Evolutionary conservation across 208 protist genomes (phyloP).

Genomic region (Wallacemonas sp.): DNA sequence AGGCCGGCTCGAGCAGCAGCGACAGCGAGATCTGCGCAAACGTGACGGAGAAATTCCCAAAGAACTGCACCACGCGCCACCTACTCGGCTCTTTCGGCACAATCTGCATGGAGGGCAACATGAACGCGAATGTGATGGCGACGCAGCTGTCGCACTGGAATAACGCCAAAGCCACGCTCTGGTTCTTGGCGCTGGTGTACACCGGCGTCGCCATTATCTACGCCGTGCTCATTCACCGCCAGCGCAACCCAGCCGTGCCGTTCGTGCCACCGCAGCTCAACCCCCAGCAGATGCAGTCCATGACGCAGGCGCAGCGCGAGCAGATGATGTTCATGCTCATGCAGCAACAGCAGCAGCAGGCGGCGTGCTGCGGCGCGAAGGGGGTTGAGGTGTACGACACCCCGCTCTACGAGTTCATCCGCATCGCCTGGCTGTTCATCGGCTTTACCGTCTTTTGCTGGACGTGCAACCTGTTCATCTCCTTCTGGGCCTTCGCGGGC

Average conservation of each 20-base stretch:
- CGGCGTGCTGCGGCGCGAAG: conserved; percentile 23
- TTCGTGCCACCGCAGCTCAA: not conserved
- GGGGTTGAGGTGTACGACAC: conserved; percentile 79
- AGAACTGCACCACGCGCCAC: conserved; percentile 24
- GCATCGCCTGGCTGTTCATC: conserved; percentile 75
- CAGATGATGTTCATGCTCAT: conserved; percentile 17
- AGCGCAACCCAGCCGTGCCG: conserved; percentile 21
- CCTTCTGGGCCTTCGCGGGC: conserved; percentile 52
- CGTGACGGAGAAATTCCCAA: not conserved
- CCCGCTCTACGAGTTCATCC: conserved; percentile 81
- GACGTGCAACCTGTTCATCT: conserved; percentile 50
- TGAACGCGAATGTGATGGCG: conserved; percentile 61
- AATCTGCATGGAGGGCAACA: conserved; percentile 62
- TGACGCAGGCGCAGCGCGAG: conserved; percentile 13
- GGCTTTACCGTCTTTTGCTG: conserved; percentile 65
- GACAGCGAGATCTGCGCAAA: not conserved
- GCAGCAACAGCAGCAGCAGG: conserved; percentile 20
- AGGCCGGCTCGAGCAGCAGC: not conserved
- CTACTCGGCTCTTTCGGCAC: conserved; percentile 44
- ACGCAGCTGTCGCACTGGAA: conserved; percentile 69
- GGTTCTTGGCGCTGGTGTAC: conserved; percentile 72
- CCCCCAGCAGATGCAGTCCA: conserved; percentile 1
- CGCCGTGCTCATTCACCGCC: conserved; percentile 44
- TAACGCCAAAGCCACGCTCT: conserved; percentile 56
- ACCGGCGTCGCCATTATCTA: conserved; percentile 52